Evolutionary conservation across 306 rosid species (phyloP).

Genomic region (Mimosa pudica): DNA sequence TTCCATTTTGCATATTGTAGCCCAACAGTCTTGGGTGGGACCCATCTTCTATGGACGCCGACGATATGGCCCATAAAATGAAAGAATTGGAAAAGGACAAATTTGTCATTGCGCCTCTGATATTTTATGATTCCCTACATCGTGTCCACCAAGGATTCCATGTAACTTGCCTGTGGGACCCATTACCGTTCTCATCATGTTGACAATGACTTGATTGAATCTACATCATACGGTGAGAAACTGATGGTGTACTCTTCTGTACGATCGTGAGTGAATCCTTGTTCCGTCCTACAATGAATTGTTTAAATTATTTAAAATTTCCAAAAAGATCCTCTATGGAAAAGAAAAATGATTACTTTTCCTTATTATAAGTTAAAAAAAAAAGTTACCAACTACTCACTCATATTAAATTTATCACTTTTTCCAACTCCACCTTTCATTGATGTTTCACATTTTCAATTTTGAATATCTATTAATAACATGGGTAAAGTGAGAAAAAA

Average conservation of each 20-base stretch:
- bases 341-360: neutral
- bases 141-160: neutral
- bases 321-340: neutral
- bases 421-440: no score
- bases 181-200: neutral
- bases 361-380: no score
- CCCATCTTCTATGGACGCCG: neutral
- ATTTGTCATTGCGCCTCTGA: slow-evolving; percentile 16
- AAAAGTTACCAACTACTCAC: no score
- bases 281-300: neutral
- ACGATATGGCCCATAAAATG: neutral
- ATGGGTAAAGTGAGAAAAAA: no score
- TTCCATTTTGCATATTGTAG: slow-evolving; percentile 22
- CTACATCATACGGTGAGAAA: neutral
- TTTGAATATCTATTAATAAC: no score
- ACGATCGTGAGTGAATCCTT: neutral
- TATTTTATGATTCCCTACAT: neutral
- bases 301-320: neutral
- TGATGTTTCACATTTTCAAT: no score
- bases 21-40: slow-evolving; percentile 1
- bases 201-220: neutral
- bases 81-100: slow-evolving; percentile 15
- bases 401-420: no score
- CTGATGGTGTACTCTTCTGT: neutral
- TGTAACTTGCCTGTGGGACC: neutral